Evolutionary conservation across 2,329 filamentous ascomycete genomes (phyloP), one percentile per base, ranked within the genome.

Genomic region (Cladosporium cucumerinum): DNA sequence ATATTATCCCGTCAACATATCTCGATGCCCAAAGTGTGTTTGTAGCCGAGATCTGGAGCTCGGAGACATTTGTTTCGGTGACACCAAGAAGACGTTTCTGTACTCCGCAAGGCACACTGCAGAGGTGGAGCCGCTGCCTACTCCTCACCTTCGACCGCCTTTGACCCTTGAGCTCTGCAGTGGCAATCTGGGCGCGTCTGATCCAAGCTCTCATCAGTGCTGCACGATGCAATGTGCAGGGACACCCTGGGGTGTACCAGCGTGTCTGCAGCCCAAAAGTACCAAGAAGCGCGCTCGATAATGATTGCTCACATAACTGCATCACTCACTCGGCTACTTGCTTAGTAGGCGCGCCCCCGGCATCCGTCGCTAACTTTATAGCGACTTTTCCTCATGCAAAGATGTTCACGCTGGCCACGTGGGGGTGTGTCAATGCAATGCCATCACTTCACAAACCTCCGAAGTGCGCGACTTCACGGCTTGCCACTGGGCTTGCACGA

Each of bases 341-440:
- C 54, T 10, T 57, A 32, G 26, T 57, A 57, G 54, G n/a, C 54
- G 54, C 54, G 54, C 54, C 54, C 21, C 54, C 30, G 21, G 28
- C 30, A n/a, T n/a, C 54, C 21, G 28, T 30, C 54, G n/a, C 54
- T 34, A 36, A 36, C 30, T 32, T 26, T 36, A 23, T 26, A 32
- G 30, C 21, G 7, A 57, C 54, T 39, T 21, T 12, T 5, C 16
- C 3, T 12, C 12, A 25, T 36, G 30, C 54, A 57, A 21, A 36
- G 10, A 52, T 2, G 54, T 39, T 32, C n/a, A 39, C 14, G n/a
- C 14, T 39, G 55, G 26, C 55, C 55, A 46, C 55, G 36, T 46
- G 55, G 5, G 36, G 55, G 34, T 5, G 39, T 61, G 16, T 32
- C 21, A 61, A 61, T 48, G 58, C n/a, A 54, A 23, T 23, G 39